Conservation (phyloP, 768 basidiomycete species). For the Suillus ampliporus region DNA sequence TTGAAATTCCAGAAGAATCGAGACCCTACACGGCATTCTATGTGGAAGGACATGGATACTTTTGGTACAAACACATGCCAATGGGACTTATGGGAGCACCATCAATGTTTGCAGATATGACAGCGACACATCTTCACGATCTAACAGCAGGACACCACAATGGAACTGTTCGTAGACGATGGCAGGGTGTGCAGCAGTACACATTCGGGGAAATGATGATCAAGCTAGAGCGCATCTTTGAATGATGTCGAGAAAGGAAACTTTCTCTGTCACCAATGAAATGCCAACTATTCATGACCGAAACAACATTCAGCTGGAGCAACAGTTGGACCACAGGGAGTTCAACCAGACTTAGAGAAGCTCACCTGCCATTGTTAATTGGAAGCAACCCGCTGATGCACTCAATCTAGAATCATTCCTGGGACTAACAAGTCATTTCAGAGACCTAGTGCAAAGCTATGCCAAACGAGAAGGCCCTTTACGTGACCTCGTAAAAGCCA, state of each 20-base stretch:
- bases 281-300: background rate
- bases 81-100: constrained; percentile 49
- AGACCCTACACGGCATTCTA: constrained; percentile 41
- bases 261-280: constrained; percentile 32
- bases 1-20: constrained; percentile 17
- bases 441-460: constrained; percentile 40
- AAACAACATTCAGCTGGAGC: constrained; percentile 40
- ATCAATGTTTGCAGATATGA: constrained; percentile 38
- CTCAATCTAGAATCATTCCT: constrained; percentile 41
- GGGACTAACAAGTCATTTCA: constrained; percentile 42
- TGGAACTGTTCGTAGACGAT: constrained; percentile 49
- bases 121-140: constrained; percentile 30
- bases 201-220: constrained; percentile 33
- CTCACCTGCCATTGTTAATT: constrained; percentile 44
- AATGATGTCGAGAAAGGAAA: constrained; percentile 27
- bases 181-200: constrained; percentile 39
- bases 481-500: constrained; percentile 28
- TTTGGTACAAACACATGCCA: constrained; percentile 41
- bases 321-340: constrained; percentile 37
- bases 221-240: constrained; percentile 33
- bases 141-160: constrained; percentile 22
- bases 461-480: constrained; percentile 38
- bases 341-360: constrained; percentile 43
- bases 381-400: constrained; percentile 34
- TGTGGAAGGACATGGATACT: constrained; percentile 44